phyloP scores from a whole-genome alignment of 2,329 filamentous ascomycete genomes.

The Gnomoniopsis sp. region DNA sequence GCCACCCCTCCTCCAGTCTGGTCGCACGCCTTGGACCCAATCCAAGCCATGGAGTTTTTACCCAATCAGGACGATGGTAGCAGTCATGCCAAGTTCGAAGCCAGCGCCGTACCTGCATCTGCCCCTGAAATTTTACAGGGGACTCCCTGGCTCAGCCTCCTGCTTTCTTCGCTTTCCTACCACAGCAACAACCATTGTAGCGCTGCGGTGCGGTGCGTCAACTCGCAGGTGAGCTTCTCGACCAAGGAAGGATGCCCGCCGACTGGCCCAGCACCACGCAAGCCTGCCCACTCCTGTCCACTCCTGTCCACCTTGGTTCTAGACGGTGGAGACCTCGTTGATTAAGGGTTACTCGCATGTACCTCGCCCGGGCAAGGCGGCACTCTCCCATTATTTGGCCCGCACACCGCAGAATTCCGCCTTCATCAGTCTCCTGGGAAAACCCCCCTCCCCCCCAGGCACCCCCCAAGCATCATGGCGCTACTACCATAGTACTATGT shows the following conservation, averaged over 20 bases:
- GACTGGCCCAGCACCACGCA: slow-evolving; percentile 7
- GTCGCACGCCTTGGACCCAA: background rate
- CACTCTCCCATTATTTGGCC: too few species aligned
- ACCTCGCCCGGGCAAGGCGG: slow-evolving; percentile 12
- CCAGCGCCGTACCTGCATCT: slow-evolving; percentile 18
- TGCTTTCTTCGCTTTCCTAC: slow-evolving; percentile 9
- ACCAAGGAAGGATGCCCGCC: slow-evolving; percentile 3
- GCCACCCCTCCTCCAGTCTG: slow-evolving; percentile 6
- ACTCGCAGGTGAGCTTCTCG: too few species aligned
- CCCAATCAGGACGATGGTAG: background rate
- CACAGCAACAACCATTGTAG: too few species aligned
- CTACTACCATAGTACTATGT: too few species aligned
- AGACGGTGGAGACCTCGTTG: slow-evolving; percentile 11
- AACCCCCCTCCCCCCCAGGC: too few species aligned
- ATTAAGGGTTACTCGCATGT: slow-evolving; percentile 16
- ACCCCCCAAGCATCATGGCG: too few species aligned
- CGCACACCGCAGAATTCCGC: too few species aligned
- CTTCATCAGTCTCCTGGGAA: too few species aligned
- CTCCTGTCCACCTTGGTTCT: background rate
- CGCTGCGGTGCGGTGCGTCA: too few species aligned
- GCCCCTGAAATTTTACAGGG: slow-evolving; percentile 15
- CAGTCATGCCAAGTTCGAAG: too few species aligned
- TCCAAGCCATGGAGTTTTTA: slow-evolving; percentile 4
- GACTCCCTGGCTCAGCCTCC: slow-evolving; percentile 3
- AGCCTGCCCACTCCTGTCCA: slow-evolving; percentile 1